phyloP scores from a whole-genome alignment of 371 early-diverging fungal species.

The Nematocida sp. region DNA sequence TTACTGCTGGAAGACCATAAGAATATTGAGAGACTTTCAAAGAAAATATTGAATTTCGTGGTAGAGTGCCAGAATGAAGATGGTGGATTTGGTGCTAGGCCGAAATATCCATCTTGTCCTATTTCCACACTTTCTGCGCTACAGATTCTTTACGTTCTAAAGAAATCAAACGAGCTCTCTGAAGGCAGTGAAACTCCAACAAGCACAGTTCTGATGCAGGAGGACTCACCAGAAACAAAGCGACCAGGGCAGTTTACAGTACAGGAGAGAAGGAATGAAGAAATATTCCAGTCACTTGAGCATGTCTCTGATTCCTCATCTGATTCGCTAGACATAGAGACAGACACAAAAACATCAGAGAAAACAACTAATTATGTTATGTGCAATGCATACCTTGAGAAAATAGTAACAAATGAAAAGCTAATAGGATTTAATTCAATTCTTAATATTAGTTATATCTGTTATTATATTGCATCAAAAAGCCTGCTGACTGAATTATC shows the following conservation, averaged over 20 bases:
- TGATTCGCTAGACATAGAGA: neutral
- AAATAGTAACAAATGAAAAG: constrained; percentile 73
- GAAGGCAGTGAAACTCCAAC: no score
- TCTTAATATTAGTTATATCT: constrained; percentile 19
- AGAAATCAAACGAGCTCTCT: neutral
- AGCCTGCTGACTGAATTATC: constrained; percentile 8
- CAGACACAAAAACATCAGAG: neutral
- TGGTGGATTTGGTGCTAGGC: constrained; percentile 85
- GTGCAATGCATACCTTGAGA: constrained; percentile 57
- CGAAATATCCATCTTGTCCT: constrained; percentile 82
- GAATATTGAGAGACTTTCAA: constrained; percentile 18
- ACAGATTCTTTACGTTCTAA: constrained; percentile 77
- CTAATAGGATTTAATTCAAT: constrained; percentile 24
- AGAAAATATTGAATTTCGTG: constrained; percentile 43
- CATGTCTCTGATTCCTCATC: neutral
- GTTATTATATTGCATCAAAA: constrained; percentile 43
- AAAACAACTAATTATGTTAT: constrained; percentile 23
- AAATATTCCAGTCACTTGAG: neutral
- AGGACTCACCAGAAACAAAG: neutral
- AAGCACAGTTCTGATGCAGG: neutral
- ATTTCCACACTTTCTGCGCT: constrained; percentile 85
- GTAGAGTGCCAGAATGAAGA: constrained; percentile 63
- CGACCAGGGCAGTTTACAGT: constrained; percentile 44
- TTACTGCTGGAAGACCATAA: constrained; percentile 40
- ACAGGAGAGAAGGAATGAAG: constrained; percentile 21